These are phyloP conservation scores for Sporisorium scitamineum DNA, from an alignment of 1,284 basidiomycete species.

Conservation along the genomic window DNA sequence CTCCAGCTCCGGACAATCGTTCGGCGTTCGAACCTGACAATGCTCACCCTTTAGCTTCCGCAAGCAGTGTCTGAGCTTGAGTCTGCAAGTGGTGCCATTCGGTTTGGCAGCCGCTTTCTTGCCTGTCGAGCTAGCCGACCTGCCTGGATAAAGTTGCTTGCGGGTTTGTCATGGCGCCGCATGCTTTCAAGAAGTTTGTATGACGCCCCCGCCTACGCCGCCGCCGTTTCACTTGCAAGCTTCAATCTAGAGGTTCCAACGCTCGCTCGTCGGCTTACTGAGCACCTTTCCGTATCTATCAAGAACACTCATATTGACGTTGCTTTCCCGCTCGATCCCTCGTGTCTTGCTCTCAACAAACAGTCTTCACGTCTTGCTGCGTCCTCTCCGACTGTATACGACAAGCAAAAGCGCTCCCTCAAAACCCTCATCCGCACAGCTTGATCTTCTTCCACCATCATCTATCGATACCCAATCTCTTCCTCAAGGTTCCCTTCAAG, in stretches of 20 bases:
- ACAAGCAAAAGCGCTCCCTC: not conserved
- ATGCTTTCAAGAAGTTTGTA: not conserved
- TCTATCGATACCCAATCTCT: not conserved
- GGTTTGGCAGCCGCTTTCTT: not conserved
- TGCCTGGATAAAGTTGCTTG: not conserved
- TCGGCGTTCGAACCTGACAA: no score
- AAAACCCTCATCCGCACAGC: not conserved
- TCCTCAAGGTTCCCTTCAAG: not conserved
- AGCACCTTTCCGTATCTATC: not conserved
- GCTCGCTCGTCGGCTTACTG: not conserved
- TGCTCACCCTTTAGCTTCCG: not conserved
- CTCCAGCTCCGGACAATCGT: no score
- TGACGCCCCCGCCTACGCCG: not conserved
- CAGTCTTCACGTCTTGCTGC: no score
- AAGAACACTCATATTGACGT: not conserved
- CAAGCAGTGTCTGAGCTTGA: not conserved
- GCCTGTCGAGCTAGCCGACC: not conserved
- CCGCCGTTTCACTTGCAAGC: not conserved
- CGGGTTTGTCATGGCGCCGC: conserved; percentile 1
- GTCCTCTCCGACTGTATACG: no score
- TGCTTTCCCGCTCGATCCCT: not conserved
- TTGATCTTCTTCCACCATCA: not conserved
- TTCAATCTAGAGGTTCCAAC: not conserved
- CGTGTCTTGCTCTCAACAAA: no score
- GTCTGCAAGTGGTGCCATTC: not conserved